These are phyloP conservation scores for Cicer yamashitae DNA, from an alignment of 306 rosid genomes.

Conservation along the genomic window DNA sequence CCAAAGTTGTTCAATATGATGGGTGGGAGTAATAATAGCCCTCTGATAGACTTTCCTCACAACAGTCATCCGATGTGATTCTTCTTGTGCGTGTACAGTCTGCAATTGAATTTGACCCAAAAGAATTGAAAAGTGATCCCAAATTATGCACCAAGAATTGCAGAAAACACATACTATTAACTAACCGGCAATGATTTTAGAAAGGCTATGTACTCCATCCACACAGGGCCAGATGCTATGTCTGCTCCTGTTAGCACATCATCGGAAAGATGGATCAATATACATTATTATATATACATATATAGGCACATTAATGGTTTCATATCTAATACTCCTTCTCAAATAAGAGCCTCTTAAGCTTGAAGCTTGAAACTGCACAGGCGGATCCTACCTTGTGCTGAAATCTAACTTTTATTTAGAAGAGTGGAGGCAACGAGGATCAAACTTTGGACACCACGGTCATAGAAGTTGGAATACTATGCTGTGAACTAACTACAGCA, in stretches of 20 bases:
- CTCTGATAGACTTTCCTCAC: slow-evolving; percentile 83
- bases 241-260: slow-evolving; percentile 74
- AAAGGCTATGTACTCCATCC: slow-evolving; percentile 93
- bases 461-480: neutral
- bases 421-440: neutral
- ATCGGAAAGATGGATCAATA: slow-evolving; percentile 38
- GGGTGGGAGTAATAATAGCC: slow-evolving; percentile 91
- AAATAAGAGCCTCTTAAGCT: neutral
- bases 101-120: slow-evolving; percentile 42
- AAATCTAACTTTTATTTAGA: slow-evolving; percentile 10
- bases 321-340: neutral
- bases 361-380: slow-evolving; percentile 8
- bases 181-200: slow-evolving; percentile 83
- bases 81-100: slow-evolving; percentile 77
- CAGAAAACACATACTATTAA: slow-evolving; percentile 37
- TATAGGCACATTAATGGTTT: slow-evolving; percentile 5
- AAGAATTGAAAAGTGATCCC: slow-evolving; percentile 21
- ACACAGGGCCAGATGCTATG: slow-evolving; percentile 93
- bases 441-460: neutral
- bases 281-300: neutral
- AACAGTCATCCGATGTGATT: slow-evolving; percentile 86
- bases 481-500: neutral
- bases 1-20: slow-evolving; percentile 96
- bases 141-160: slow-evolving; percentile 27
- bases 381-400: neutral